Conservation (phyloP, 1,139 yeast species). For the Kodamaea sp. region DNA sequence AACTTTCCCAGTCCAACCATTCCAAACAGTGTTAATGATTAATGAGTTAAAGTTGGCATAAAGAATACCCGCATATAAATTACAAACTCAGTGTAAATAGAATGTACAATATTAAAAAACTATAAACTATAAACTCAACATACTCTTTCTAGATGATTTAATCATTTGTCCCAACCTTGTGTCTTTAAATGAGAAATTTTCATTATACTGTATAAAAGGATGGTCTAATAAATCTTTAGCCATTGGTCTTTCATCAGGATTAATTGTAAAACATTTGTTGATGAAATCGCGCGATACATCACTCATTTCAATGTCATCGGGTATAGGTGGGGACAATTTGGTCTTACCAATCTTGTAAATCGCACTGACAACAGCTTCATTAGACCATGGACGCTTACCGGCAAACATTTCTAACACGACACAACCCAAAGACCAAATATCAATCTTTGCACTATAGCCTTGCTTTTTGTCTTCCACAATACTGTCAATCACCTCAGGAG, state of each 20-base stretch:
- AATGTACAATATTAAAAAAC: conserved; percentile 1
- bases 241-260: conserved; percentile 85
- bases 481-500: conserved; percentile 93
- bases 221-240: conserved; percentile 66
- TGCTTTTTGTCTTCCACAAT: conserved; percentile 73
- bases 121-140: conserved; percentile 6
- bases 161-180: conserved; percentile 59
- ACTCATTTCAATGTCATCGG: conserved; percentile 75
- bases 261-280: conserved; percentile 72
- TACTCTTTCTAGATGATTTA: conserved; percentile 28
- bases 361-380: conserved; percentile 74
- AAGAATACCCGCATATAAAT: not conserved
- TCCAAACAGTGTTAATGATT: conserved; percentile 76
- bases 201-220: conserved; percentile 51
- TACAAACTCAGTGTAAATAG: conserved; percentile 4
- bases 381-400: conserved; percentile 81
- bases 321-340: conserved; percentile 90
- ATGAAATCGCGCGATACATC: conserved; percentile 66
- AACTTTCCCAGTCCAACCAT: conserved; percentile 74
- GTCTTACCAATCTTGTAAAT: conserved; percentile 71
- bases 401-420: conserved; percentile 94
- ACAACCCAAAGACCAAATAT: conserved; percentile 92
- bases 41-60: conserved; percentile 56
- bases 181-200: conserved; percentile 53
- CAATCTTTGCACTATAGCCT: conserved; percentile 95